Conservation (phyloP, 2,329 filamentous ascomycete genomes). For the Lasiodiplodia citricola region DNA sequence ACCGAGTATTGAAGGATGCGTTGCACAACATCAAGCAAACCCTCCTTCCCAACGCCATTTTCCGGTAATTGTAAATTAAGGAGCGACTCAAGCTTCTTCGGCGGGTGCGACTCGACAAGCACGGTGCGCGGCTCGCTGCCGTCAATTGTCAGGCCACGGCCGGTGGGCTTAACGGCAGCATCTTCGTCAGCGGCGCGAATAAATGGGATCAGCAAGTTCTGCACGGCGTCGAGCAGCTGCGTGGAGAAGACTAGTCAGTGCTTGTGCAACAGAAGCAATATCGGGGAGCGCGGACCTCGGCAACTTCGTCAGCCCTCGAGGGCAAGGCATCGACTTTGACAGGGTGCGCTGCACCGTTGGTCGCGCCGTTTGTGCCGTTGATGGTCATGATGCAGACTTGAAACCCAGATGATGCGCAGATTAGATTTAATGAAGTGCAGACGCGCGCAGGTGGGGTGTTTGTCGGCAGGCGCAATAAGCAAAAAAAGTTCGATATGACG, state of each 20-base stretch:
- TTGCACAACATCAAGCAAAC: slow-evolving; percentile 59
- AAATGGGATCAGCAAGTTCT: slow-evolving; percentile 72
- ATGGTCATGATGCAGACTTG: slow-evolving; percentile 31
- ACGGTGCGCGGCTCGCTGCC: slow-evolving; percentile 50
- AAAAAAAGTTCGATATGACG: slow-evolving; percentile 21
- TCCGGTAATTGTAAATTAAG: slow-evolving; percentile 46
- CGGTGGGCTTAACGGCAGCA: slow-evolving; percentile 60
- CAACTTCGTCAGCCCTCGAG: slow-evolving; percentile 42
- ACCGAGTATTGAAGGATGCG: slow-evolving; percentile 83
- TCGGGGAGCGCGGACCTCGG: slow-evolving; percentile 39
- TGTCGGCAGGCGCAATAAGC: slow-evolving; percentile 10
- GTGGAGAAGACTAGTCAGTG: slow-evolving; percentile 10
- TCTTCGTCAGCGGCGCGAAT: slow-evolving; percentile 72
- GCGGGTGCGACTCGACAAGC: slow-evolving; percentile 52
- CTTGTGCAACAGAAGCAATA: background rate
- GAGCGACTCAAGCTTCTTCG: slow-evolving; percentile 49
- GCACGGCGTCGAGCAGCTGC: slow-evolving; percentile 72
- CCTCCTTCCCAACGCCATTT: slow-evolving; percentile 47
- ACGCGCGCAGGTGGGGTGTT: slow-evolving; percentile 4
- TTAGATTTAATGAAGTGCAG: background rate
- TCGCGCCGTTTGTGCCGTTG: slow-evolving; percentile 30
- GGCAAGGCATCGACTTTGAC: slow-evolving; percentile 1
- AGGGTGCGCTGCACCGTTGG: slow-evolving; percentile 34
- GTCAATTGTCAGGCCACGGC: slow-evolving; percentile 68
- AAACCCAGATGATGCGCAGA: background rate